A percentile compares a stretch with the other conserved stretches of the same genome.
These are phyloP conservation scores for Protea cynaroides DNA, from an alignment of 164 flowering plant species.

Conservation along the genomic window DNA sequence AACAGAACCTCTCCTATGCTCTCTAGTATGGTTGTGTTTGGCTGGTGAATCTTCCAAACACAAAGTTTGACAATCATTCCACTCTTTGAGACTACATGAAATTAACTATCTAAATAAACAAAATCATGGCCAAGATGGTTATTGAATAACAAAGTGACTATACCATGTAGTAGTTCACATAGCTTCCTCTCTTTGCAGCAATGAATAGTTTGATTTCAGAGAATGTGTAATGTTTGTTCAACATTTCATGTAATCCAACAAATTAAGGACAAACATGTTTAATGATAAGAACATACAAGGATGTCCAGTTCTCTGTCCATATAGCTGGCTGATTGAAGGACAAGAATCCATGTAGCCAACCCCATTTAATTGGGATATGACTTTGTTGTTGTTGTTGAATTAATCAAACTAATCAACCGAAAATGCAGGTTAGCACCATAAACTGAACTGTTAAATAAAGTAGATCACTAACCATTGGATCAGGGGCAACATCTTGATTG, in stretches of 20 bases:
- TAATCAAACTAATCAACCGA: background rate
- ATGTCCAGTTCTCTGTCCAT: conserved; percentile 98
- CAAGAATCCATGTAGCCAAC: no score
- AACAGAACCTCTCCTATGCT: no score
- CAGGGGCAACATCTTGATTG: conserved; percentile 39
- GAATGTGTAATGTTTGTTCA: no score
- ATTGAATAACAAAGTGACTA: background rate
- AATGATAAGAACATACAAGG: conserved; percentile 42
- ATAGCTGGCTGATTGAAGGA: conserved; percentile 75
- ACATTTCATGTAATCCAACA: no score
- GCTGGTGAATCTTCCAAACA: background rate
- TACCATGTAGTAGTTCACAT: conserved; percentile 94
- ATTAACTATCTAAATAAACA: background rate
- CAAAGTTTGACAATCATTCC: no score
- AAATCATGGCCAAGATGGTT: background rate
- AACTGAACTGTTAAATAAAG: background rate
- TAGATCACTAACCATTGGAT: conserved; percentile 14
- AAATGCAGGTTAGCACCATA: background rate
- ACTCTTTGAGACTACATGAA: no score
- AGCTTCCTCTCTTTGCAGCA: conserved; percentile 66
- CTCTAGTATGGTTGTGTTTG: no score
- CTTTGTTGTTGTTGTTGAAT: no score
- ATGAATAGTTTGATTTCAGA: conserved; percentile 34
- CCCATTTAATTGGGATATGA: no score
- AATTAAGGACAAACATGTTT: background rate